Evolutionary conservation across 2,329 filamentous ascomycete species (phyloP).

Genomic region (Diaporthe destruens): DNA sequence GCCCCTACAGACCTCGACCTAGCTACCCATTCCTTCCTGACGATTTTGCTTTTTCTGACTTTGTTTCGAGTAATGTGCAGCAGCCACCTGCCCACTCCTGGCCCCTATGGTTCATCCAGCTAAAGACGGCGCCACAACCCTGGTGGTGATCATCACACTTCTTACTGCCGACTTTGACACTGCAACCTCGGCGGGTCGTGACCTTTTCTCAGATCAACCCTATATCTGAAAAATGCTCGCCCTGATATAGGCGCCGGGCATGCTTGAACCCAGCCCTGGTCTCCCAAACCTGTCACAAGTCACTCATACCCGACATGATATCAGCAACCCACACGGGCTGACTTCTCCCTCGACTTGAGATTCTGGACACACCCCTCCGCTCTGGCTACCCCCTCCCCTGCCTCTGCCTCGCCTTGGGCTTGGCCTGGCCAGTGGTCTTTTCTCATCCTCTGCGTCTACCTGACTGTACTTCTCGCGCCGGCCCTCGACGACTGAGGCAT

Average conservation of each 20-base stretch:
- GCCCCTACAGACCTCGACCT: constrained; percentile 36
- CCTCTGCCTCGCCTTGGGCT: constrained; percentile 37
- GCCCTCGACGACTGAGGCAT: constrained; percentile 35
- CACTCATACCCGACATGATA: constrained; percentile 39
- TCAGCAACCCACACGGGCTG: constrained; percentile 31
- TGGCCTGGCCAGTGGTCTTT: constrained; percentile 34
- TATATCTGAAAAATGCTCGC: constrained; percentile 34
- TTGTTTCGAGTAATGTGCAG: constrained; percentile 41
- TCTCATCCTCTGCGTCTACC: constrained; percentile 30
- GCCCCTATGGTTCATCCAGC: constrained; percentile 39
- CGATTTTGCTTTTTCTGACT: constrained; percentile 40
- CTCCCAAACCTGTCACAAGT: constrained; percentile 33
- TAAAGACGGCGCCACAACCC: constrained; percentile 39
- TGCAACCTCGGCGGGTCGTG: constrained; percentile 34
- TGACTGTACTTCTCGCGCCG: constrained; percentile 34
- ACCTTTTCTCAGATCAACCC: constrained; percentile 38
- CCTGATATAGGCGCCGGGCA: constrained; percentile 39
- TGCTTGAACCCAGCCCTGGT: constrained; percentile 29
- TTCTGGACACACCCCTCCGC: constrained; percentile 35
- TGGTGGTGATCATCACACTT: constrained; percentile 37
- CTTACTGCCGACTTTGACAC: constrained; percentile 36
- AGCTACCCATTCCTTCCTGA: constrained; percentile 32
- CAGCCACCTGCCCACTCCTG: constrained; percentile 34
- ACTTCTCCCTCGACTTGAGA: constrained; percentile 33
- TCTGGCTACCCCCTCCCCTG: constrained; percentile 26